Conservation (phyloP, 163 green algal genomes). For the Scenedesmus sp. region DNA sequence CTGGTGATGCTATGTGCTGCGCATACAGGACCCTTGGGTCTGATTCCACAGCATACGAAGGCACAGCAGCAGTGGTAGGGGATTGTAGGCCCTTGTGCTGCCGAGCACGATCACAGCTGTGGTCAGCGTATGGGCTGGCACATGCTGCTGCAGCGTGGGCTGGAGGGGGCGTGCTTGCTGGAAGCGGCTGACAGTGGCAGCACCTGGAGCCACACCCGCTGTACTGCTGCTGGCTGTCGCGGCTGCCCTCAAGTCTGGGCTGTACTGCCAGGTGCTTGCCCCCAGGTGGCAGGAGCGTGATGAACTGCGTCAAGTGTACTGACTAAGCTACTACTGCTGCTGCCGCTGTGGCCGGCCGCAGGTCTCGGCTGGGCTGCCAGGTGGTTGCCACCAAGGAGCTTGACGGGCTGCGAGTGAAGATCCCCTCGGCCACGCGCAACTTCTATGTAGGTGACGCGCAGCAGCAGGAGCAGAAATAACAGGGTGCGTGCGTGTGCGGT, state of each 20-base stretch:
- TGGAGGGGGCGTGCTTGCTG: neutral
- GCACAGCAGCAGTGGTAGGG: neutral
- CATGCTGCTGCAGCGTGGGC: too few species aligned
- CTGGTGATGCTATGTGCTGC: too few species aligned
- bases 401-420: conserved; percentile 90
- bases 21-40: neutral
- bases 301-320: neutral
- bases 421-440: conserved; percentile 95
- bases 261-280: neutral
- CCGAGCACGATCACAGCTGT: too few species aligned
- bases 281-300: neutral
- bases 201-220: neutral
- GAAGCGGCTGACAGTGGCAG: neutral
- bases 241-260: neutral
- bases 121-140: neutral
- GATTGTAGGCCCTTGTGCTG: too few species aligned
- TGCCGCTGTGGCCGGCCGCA: conserved; percentile 63
- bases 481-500: neutral
- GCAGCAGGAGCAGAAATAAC: conserved; percentile 27
- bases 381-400: conserved; percentile 90
- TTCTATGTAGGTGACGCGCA: conserved; percentile 79
- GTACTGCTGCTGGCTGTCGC: neutral
- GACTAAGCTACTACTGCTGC: neutral
- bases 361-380: conserved; percentile 95
- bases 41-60: neutral